Evolutionary conservation across 441 rosid genomes (phyloP), one percentile per base, ranked within the genome.

Genomic region (Isatis lusitanica): DNA sequence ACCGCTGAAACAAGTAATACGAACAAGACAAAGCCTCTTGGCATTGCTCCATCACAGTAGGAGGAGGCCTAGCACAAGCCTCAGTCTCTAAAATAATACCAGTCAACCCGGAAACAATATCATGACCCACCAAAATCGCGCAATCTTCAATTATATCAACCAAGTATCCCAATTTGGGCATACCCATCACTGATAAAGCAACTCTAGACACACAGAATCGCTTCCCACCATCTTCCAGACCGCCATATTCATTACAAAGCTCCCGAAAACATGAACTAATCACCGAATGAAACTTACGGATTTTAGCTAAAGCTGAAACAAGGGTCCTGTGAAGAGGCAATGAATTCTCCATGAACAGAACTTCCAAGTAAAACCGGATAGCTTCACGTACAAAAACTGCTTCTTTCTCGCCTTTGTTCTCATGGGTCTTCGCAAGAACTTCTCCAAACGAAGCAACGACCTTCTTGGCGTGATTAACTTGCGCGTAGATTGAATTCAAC

Each of bases 21-120:
- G 86, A 82, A 65, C 99, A 92, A 74, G 99, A 95, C 83, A 92
- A 68, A 66, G 92, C 90, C 77, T 92, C 99, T 77, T 95, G 97
- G 70, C 95, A 91, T 73, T 95, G 98, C 90, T 95, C 98, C 95
- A 95, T 81, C 28, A 87, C 95, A 79, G 83, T 75, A 18, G 99
- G 98, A 63, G 99, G 91, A 43, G 95, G 94, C 80, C 98, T 85
- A 71, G 89, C 92, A 80, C 76, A 79, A 77, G 78, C 87, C 63
- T 83, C 76, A 36, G 80, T 79, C 81, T 90, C 95, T 44, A 62
- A 82, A 66, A 95, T 77, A 7, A 92, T 90, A 66, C 83, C 74
- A 35, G 85, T 81, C 82, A 95, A 70, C 67, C 97, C 99, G 17
- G 77, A 78, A 85, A 91, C 90, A 7, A 83, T 73, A 85, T 91